Evolutionary conservation across 169 alveolate species (phyloP).

Genomic region (Cryptosporidium meleagridis): DNA sequence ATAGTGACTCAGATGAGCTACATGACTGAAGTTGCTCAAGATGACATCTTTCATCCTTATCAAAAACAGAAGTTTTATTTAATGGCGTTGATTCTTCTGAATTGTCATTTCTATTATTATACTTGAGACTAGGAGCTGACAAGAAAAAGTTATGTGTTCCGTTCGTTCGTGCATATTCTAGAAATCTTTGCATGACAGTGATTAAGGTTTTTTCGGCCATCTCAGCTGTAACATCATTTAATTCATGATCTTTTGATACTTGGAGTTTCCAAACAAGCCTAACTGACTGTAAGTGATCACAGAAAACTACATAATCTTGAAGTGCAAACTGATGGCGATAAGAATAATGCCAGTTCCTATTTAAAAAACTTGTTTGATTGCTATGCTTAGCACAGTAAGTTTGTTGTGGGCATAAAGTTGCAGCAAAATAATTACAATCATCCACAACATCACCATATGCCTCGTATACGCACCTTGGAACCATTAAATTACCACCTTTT

Average conservation of each 20-base stretch:
- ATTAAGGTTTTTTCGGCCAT: slow-evolving; percentile 65
- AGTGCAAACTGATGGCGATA: slow-evolving; percentile 72
- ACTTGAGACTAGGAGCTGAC: not conserved
- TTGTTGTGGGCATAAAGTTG: slow-evolving; percentile 71
- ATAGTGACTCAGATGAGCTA: slow-evolving; percentile 46
- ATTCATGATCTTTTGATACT: slow-evolving; percentile 10
- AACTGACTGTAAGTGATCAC: slow-evolving; percentile 67
- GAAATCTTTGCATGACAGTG: slow-evolving; percentile 64
- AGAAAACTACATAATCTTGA: slow-evolving; percentile 65
- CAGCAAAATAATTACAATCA: slow-evolving; percentile 74
- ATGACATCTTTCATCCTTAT: slow-evolving; percentile 25
- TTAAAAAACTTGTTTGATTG: slow-evolving; percentile 60
- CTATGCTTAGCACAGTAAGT: slow-evolving; percentile 74
- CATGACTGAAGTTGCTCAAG: slow-evolving; percentile 11
- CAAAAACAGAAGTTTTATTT: not conserved
- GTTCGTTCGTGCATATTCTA: slow-evolving; percentile 41
- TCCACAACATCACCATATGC: slow-evolving; percentile 75
- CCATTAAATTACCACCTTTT: slow-evolving; percentile 66
- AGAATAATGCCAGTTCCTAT: slow-evolving; percentile 74
- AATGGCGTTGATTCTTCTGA: slow-evolving; percentile 50
- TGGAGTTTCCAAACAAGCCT: slow-evolving; percentile 69
- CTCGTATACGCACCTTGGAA: slow-evolving; percentile 73
- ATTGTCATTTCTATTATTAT: not conserved
- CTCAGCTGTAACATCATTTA: slow-evolving; percentile 51
- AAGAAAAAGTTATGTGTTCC: slow-evolving; percentile 40